These are phyloP conservation scores for Talaromyces adpressus DNA, from an alignment of 495 filamentous ascomycete species.

Conservation along the genomic window DNA sequence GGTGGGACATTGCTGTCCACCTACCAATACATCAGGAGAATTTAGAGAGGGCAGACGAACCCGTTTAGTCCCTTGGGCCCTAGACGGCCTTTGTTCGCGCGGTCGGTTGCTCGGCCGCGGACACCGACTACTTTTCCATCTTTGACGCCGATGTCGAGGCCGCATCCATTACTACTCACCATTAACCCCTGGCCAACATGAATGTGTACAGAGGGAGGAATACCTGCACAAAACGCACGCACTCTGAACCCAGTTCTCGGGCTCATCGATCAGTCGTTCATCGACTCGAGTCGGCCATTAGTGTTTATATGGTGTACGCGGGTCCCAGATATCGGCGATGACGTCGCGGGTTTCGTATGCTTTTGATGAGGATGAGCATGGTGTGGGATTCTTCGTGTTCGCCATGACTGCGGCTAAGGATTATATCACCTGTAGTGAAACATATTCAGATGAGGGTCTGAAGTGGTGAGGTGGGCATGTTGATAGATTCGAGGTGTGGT, in stretches of 20 bases:
- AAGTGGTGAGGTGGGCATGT: background rate
- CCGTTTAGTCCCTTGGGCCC: background rate
- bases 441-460: background rate
- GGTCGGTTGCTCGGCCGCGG: background rate
- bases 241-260: constrained; percentile 10
- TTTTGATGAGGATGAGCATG: background rate
- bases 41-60: background rate
- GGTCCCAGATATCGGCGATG: constrained; percentile 1
- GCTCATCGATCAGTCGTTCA: background rate
- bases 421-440: background rate
- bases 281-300: constrained; percentile 4
- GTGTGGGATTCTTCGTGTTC: background rate
- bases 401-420: background rate
- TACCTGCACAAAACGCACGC: constrained; percentile 10
- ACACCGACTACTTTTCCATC: constrained; percentile 3
- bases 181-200: background rate
- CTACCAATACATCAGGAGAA: background rate
- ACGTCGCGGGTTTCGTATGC: constrained; percentile 4
- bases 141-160: background rate
- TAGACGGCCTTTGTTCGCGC: background rate
- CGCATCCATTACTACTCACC: background rate
- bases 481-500: background rate
- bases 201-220: background rate
- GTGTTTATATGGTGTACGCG: constrained; percentile 6
- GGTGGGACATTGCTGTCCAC: constrained; percentile 3